These are phyloP conservation scores for Karstenula rhodostoma DNA, from an alignment of 2,329 filamentous ascomycete species.

Conservation along the genomic window DNA sequence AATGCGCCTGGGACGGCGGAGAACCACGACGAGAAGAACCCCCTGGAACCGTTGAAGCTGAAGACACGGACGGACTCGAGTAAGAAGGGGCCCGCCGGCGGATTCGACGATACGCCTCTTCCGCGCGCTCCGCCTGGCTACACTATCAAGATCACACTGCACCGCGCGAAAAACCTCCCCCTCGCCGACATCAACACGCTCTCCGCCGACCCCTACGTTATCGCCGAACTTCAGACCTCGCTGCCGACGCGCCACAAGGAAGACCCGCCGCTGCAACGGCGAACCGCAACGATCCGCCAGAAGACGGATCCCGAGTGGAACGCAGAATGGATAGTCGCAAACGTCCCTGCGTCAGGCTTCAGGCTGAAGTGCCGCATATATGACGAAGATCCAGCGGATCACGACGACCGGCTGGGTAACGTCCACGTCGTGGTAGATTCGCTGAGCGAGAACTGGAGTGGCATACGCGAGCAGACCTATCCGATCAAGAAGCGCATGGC, in stretches of 20 bases:
- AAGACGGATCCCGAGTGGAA: constrained; percentile 82
- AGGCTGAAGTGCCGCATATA: constrained; percentile 84
- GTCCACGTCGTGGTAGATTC: constrained; percentile 72
- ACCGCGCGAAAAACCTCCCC: constrained; percentile 81
- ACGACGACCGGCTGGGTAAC: constrained; percentile 88
- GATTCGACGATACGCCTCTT: constrained; percentile 81
- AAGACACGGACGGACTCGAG: constrained; percentile 35
- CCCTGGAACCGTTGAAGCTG: constrained; percentile 36
- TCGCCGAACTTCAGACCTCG: constrained; percentile 75
- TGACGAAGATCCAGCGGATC: constrained; percentile 87
- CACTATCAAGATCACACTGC: constrained; percentile 85
- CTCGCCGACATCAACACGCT: constrained; percentile 79
- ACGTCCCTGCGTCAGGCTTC: constrained; percentile 83
- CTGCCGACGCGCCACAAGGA: constrained; percentile 84
- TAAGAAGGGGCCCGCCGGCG: constrained; percentile 69
- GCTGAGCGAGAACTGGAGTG: constrained; percentile 72
- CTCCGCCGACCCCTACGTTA: constrained; percentile 84
- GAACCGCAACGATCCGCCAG: constrained; percentile 78
- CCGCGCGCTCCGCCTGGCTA: constrained; percentile 79
- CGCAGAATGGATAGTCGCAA: constrained; percentile 85
- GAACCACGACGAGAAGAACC: constrained; percentile 25
- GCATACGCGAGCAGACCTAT: constrained; percentile 70
- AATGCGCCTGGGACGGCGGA: constrained; percentile 23
- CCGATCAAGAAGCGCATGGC: constrained; percentile 83
- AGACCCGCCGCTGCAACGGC: constrained; percentile 76